These are phyloP conservation scores for Globisporangium abappressorium DNA, from an alignment of 352 stramenopile species.

Conservation along the genomic window DNA sequence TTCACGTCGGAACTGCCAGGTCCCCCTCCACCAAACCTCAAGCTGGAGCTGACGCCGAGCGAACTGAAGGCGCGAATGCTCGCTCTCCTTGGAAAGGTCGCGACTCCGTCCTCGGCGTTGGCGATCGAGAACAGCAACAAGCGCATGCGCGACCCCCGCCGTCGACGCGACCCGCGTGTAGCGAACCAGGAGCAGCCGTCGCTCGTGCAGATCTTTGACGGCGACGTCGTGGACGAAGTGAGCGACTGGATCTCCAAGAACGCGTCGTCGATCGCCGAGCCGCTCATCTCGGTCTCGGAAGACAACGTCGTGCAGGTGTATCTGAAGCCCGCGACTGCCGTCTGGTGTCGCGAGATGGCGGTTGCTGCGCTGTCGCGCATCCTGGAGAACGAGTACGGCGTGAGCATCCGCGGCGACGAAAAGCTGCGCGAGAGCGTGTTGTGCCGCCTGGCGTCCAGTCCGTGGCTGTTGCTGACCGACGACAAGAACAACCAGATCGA, in stretches of 20 bases:
- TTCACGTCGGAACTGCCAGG: slow-evolving; percentile 59
- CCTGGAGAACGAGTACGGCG: slow-evolving; percentile 73
- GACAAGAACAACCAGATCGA: slow-evolving; percentile 33
- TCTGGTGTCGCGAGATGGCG: slow-evolving; percentile 77
- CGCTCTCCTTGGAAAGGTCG: slow-evolving; percentile 48
- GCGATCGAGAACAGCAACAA: slow-evolving; percentile 67
- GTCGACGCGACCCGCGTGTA: slow-evolving; percentile 38
- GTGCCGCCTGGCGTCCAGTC: slow-evolving; percentile 61
- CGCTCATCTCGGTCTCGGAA: slow-evolving; percentile 70
- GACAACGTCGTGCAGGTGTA: slow-evolving; percentile 77
- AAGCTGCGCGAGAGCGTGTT: slow-evolving; percentile 60
- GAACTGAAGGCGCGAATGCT: slow-evolving; percentile 71
- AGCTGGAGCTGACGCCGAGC: slow-evolving; percentile 66
- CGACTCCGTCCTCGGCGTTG: slow-evolving; percentile 75
- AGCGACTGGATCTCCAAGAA: slow-evolving; percentile 83
- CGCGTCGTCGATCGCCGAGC: slow-evolving; percentile 72
- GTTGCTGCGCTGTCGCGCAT: slow-evolving; percentile 61
- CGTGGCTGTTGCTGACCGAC: slow-evolving; percentile 54
- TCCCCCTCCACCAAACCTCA: slow-evolving; percentile 43
- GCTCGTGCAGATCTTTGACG: slow-evolving; percentile 71
- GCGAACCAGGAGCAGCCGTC: slow-evolving; percentile 44
- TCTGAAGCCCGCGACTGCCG: slow-evolving; percentile 51
- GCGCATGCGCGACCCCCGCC: slow-evolving; percentile 65
- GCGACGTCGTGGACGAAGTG: slow-evolving; percentile 53
- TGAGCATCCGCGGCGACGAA: slow-evolving; percentile 62